These are phyloP conservation scores for Massospora cicadina DNA, from an alignment of 371 early-diverging fungal species.

Conservation along the genomic window DNA sequence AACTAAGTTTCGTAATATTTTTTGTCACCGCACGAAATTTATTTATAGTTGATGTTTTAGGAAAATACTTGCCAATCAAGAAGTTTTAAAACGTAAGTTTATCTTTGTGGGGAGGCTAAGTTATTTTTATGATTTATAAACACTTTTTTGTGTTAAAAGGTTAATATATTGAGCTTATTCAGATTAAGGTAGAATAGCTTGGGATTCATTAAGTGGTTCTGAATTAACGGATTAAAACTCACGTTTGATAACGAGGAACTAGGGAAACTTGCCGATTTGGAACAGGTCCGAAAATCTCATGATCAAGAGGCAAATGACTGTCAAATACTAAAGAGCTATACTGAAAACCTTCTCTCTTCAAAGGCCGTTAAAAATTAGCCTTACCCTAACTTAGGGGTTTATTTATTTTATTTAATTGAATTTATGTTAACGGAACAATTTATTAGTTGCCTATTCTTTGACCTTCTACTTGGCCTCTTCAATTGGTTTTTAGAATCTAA, in stretches of 20 bases:
- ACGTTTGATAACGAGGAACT: background rate
- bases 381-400: too few species aligned
- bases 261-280: background rate
- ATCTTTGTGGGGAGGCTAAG: background rate
- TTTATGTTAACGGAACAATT: too few species aligned
- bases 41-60: background rate
- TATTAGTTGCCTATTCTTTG: too few species aligned
- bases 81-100: background rate
- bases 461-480: too few species aligned
- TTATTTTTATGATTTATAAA: background rate
- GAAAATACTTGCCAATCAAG: background rate
- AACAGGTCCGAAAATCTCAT: background rate
- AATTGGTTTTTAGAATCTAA: too few species aligned
- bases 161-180: background rate
- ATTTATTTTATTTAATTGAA: too few species aligned
- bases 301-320: background rate
- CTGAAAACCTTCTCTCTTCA: background rate
- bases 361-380: background rate
- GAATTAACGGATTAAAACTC: background rate
- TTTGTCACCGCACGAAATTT: background rate
- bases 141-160: background rate
- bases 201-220: background rate
- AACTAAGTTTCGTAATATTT: too few species aligned
- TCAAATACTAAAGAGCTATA: background rate
- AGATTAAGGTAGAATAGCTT: background rate